These are phyloP conservation scores for Chimonanthus salicifolius DNA, from an alignment of 164 flowering plant species.

Conservation along the genomic window DNA sequence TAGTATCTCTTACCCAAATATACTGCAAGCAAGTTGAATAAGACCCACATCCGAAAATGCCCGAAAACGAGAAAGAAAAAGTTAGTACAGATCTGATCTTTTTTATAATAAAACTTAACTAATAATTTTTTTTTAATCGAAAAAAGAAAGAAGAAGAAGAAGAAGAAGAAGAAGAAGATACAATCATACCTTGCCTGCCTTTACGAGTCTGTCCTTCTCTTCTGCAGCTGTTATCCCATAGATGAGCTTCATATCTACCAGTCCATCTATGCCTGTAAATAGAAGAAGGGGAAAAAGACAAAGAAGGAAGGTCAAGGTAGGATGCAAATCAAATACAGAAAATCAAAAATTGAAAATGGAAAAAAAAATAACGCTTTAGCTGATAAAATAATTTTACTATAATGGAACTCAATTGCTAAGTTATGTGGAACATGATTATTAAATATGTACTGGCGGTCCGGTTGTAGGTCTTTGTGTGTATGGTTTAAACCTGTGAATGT, in stretches of 20 bases:
- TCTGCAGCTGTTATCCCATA: conserved; percentile 96
- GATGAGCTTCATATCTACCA: conserved; percentile 94
- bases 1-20: conserved; percentile 64
- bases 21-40: conserved; percentile 41
- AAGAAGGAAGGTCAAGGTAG: neutral
- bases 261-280: conserved; percentile 90
- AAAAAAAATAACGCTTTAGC: neutral
- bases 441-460: too few relatives aligned
- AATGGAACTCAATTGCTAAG: neutral
- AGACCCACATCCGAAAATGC: conserved; percentile 19
- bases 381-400: too few relatives aligned
- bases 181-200: conserved; percentile 78
- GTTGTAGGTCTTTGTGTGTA: too few relatives aligned
- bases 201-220: conserved; percentile 96
- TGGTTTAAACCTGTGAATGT: too few relatives aligned
- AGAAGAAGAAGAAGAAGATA: neutral
- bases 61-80: conserved; percentile 6
- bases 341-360: neutral
- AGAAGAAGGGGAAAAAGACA: neutral
- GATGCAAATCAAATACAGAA: neutral
- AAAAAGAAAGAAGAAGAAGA: neutral
- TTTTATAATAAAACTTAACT: neutral
- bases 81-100: conserved; percentile 1
- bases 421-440: neutral
- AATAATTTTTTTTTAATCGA: too few relatives aligned